Evolutionary conservation across 257 asterid species (phyloP).

Genomic region (Plantago ovata): DNA sequence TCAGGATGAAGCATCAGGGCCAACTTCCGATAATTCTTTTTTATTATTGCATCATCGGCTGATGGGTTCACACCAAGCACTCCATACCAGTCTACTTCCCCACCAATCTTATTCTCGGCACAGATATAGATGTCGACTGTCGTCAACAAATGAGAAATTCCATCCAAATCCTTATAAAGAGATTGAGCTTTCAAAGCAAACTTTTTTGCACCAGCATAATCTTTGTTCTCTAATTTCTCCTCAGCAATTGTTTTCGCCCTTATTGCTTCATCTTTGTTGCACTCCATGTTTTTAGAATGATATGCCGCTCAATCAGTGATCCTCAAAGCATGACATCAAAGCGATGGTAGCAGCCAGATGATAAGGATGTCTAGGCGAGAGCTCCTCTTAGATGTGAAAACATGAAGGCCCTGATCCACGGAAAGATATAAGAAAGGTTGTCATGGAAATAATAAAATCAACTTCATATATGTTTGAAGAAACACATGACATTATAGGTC

Average conservation of each 20-base stretch:
- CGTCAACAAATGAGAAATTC: slow-evolving; percentile 53
- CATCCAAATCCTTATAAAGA: slow-evolving; percentile 58
- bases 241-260: slow-evolving; percentile 64
- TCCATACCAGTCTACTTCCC: slow-evolving; percentile 72
- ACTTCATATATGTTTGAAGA: no score
- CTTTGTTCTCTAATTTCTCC: slow-evolving; percentile 49
- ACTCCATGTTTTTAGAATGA: slow-evolving; percentile 51
- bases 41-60: slow-evolving; percentile 56
- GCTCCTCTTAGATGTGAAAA: slow-evolving; percentile 13
- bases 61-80: slow-evolving; percentile 61
- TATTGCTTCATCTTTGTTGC: slow-evolving; percentile 72
- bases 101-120: slow-evolving; percentile 58
- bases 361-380: slow-evolving; percentile 11
- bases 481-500: background rate
- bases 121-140: slow-evolving; percentile 54
- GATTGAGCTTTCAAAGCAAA: slow-evolving; percentile 59
- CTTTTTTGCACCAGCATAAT: slow-evolving; percentile 59
- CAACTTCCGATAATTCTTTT: slow-evolving; percentile 62
- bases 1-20: slow-evolving; percentile 86
- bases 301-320: slow-evolving; percentile 12
- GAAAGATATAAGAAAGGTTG: background rate
- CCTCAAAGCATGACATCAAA: slow-evolving; percentile 18
- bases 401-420: slow-evolving; percentile 26
- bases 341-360: slow-evolving; percentile 19
- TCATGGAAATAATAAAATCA: background rate